Conservation (phyloP, 306 rosid species). For the Oxytropis ochrocephala region DNA sequence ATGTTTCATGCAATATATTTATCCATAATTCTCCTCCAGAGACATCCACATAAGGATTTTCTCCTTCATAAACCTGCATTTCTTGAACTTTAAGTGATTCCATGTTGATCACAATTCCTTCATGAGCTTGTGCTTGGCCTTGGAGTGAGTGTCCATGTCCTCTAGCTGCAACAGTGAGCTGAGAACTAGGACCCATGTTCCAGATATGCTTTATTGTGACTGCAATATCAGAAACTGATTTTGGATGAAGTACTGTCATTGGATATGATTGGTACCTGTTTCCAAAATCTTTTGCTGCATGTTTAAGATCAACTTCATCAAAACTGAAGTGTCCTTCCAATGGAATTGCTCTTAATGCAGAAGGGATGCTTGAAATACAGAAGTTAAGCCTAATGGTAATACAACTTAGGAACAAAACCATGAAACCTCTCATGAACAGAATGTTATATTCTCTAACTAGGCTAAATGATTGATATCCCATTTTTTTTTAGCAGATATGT, state of each 20-base stretch:
- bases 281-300: slow-evolving; percentile 81
- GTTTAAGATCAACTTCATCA: slow-evolving; percentile 50
- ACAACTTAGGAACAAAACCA: slow-evolving; percentile 53
- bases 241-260: slow-evolving; percentile 73
- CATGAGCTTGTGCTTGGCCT: slow-evolving; percentile 86
- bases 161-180: slow-evolving; percentile 82
- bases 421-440: slow-evolving; percentile 38
- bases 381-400: slow-evolving; percentile 44
- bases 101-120: slow-evolving; percentile 86
- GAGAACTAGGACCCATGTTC: slow-evolving; percentile 64
- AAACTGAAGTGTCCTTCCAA: slow-evolving; percentile 70
- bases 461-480: slow-evolving; percentile 38
- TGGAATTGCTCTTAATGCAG: slow-evolving; percentile 54
- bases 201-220: slow-evolving; percentile 59
- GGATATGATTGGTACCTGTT: slow-evolving; percentile 69
- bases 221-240: slow-evolving; percentile 73
- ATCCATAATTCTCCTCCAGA: slow-evolving; percentile 96
- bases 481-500: slow-evolving; percentile 31
- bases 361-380: slow-evolving; percentile 41
- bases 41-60: slow-evolving; percentile 67
- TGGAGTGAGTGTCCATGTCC: slow-evolving; percentile 98
- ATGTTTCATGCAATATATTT: slow-evolving; percentile 76
- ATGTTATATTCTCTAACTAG: slow-evolving; percentile 37
- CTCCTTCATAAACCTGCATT: slow-evolving; percentile 53
- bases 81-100: slow-evolving; percentile 49